Percentiles rank a stretch among this genome's conserved stretches.
Evolutionary conservation across 768 basidiomycete genomes (phyloP).

Genomic region (Agaricus sinodeliciosus): DNA sequence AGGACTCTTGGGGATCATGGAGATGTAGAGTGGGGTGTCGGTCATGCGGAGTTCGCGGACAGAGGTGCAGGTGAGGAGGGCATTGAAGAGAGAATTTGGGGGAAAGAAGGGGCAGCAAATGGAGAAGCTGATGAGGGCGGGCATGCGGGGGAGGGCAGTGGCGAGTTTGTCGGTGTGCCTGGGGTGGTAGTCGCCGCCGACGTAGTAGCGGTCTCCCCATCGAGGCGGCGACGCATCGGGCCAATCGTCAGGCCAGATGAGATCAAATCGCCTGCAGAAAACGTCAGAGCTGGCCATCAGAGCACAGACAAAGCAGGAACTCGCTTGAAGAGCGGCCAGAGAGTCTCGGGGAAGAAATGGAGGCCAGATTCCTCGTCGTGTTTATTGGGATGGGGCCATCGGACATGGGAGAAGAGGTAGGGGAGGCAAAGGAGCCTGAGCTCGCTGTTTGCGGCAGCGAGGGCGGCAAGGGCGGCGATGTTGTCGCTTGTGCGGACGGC

Average conservation of each 20-base stretch:
- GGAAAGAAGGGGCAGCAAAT: conserved; percentile 35
- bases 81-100: conserved; percentile 27
- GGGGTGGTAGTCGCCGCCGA: conserved; percentile 28
- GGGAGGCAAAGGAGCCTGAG: conserved; percentile 23
- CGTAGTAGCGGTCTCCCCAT: conserved; percentile 30
- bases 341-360: conserved; percentile 30
- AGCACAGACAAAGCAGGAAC: conserved; percentile 7
- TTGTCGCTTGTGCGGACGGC: conserved; percentile 12
- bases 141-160: conserved; percentile 29
- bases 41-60: conserved; percentile 29
- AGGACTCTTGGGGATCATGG: conserved; percentile 25
- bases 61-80: conserved; percentile 26
- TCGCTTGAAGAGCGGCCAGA: conserved; percentile 34
- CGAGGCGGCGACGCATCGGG: conserved; percentile 31
- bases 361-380: conserved; percentile 28
- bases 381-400: conserved; percentile 34
- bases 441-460: conserved; percentile 21
- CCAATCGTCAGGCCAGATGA: conserved; percentile 41
- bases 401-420: conserved; percentile 26
- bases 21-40: conserved; percentile 33
- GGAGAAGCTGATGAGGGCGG: conserved; percentile 25
- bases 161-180: conserved; percentile 30
- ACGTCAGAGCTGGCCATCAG: neutral
- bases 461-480: conserved; percentile 16
- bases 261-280: conserved; percentile 23